These are phyloP conservation scores for Tetradesmus obliquus DNA, from an alignment of 139 green algal genomes.

Conservation along the genomic window DNA sequence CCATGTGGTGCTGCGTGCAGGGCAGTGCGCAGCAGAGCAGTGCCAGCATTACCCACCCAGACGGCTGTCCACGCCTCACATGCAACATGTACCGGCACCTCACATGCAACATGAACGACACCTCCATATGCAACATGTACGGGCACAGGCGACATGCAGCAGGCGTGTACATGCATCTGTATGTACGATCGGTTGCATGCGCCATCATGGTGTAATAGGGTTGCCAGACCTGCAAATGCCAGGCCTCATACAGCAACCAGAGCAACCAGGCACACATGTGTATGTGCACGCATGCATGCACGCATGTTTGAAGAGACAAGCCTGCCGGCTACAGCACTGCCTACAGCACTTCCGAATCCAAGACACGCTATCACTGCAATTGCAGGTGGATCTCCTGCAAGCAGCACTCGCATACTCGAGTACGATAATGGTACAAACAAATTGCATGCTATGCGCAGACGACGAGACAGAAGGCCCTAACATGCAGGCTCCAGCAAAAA, in stretches of 20 bases:
- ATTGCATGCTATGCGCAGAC: background rate
- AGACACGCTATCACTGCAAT: background rate
- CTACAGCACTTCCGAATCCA: background rate
- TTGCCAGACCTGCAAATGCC: background rate
- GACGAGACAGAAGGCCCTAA: background rate
- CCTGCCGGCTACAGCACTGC: background rate
- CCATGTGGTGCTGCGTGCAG: background rate
- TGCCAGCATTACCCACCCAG: background rate
- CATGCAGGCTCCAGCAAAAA: background rate
- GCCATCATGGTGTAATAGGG: background rate
- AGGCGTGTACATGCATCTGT: background rate
- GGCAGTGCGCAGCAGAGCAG: background rate
- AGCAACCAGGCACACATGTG: background rate
- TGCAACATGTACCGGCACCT: background rate
- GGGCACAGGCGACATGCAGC: background rate
- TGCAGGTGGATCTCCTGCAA: background rate
- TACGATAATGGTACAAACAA: background rate
- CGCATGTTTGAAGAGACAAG: background rate
- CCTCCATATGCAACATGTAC: too few species aligned
- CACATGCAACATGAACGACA: background rate
- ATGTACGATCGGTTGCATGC: background rate
- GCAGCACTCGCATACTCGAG: background rate
- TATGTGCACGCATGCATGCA: background rate
- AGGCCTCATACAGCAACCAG: background rate
- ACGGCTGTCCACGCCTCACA: background rate